Conservation (phyloP, 805 yeast species). For the Nakazawaea pomicola region DNA sequence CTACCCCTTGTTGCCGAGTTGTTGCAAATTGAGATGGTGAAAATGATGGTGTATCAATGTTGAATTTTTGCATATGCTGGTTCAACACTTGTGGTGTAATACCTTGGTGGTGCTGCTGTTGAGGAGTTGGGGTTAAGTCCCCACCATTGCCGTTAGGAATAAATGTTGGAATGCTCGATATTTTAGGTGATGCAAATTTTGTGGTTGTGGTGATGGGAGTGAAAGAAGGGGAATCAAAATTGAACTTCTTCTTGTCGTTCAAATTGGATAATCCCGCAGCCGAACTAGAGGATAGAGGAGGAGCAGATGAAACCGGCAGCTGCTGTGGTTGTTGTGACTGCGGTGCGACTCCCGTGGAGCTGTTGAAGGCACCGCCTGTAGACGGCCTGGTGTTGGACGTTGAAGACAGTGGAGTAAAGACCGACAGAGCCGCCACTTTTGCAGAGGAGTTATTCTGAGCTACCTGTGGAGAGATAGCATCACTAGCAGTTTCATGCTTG, state of each 20-base stretch:
- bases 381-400: not conserved
- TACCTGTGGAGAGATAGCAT: slow-evolving; percentile 12
- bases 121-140: no score
- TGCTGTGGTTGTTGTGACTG: slow-evolving; percentile 13
- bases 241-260: slow-evolving; percentile 23
- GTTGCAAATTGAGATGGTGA: slow-evolving; percentile 21
- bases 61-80: slow-evolving; percentile 25
- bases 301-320: no score
- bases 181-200: slow-evolving; percentile 45
- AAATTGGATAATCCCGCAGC: slow-evolving; percentile 1
- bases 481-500: slow-evolving; percentile 49
- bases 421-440: slow-evolving; percentile 1
- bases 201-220: slow-evolving; percentile 32
- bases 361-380: no score
- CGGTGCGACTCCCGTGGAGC: no score
- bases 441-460: not conserved
- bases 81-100: slow-evolving; percentile 14
- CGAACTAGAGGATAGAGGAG: slow-evolving; percentile 13
- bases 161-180: slow-evolving; percentile 43
- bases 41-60: slow-evolving; percentile 35
- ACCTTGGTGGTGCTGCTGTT: no score
- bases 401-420: slow-evolving; percentile 3
- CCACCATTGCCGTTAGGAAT: slow-evolving; percentile 33
- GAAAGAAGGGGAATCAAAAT: slow-evolving; percentile 50
- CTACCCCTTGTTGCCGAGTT: slow-evolving; percentile 11